phyloP scores from a whole-genome alignment of 2,329 filamentous ascomycete species.

The Oidium heveae region DNA sequence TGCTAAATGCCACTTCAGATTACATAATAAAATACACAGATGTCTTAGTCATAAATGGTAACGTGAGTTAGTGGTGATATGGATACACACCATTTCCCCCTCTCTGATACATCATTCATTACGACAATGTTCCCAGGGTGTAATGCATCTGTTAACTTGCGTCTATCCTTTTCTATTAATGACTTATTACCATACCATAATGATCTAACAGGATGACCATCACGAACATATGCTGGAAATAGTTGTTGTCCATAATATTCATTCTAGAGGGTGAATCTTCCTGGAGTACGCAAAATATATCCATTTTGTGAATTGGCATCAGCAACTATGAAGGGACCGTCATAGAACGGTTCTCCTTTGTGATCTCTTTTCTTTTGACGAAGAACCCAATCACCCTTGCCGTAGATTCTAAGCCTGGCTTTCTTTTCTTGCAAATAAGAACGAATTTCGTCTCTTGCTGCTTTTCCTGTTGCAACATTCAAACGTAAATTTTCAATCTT shows the following conservation, averaged over 20 bases:
- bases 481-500: neutral
- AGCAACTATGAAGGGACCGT: neutral
- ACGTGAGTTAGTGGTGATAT: too few relatives aligned
- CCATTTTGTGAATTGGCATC: neutral
- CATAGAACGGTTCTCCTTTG: neutral
- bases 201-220: neutral
- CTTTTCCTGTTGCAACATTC: neutral
- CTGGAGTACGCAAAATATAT: neutral
- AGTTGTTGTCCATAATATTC: neutral
- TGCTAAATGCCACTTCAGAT: too few relatives aligned
- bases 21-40: too few relatives aligned
- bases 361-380: neutral
- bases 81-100: neutral
- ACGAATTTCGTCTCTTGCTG: neutral
- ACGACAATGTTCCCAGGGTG: neutral
- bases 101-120: neutral
- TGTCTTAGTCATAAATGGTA: too few relatives aligned
- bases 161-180: neutral
- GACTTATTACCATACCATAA: neutral
- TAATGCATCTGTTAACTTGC: neutral
- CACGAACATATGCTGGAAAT: neutral
- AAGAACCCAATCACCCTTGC: neutral
- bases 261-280: neutral
- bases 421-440: neutral
- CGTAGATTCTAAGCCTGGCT: neutral